A percentile compares a stretch with the other conserved stretches of the same genome.
Conservation (phyloP, 495 filamentous ascomycete species). For the Cetradonia linearis region DNA sequence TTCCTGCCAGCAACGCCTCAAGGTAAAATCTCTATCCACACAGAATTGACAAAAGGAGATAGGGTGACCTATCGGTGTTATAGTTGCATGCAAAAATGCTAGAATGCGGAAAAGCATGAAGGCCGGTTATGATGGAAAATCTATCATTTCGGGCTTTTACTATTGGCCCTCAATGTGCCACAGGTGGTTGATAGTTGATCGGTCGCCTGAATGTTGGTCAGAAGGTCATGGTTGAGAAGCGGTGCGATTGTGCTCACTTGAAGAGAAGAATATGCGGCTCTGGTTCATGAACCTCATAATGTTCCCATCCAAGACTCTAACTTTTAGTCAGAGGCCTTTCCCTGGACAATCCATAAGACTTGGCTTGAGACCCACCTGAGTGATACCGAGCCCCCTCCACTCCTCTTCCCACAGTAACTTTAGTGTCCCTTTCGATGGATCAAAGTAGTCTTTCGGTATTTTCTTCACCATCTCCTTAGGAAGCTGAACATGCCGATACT, state of each 20-base stretch:
- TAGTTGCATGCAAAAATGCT: slow-evolving; percentile 9
- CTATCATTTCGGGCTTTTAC: neutral
- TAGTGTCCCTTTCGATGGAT: slow-evolving; percentile 77
- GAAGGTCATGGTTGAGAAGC: neutral
- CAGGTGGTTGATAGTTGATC: slow-evolving; percentile 74
- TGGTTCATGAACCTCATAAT: slow-evolving; percentile 97
- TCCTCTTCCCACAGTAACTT: slow-evolving; percentile 98
- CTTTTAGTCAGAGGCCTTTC: slow-evolving; percentile 23
- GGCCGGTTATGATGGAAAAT: neutral
- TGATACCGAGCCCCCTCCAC: slow-evolving; percentile 93
- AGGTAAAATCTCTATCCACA: slow-evolving; percentile 14
- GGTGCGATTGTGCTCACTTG: slow-evolving; percentile 54
- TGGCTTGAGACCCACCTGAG: slow-evolving; percentile 52
- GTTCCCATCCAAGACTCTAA: slow-evolving; percentile 95
- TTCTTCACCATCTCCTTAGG: slow-evolving; percentile 96
- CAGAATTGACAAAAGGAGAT: neutral
- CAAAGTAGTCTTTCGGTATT: slow-evolving; percentile 93
- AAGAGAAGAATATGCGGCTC: slow-evolving; percentile 97
- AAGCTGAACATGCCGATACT: slow-evolving; percentile 94
- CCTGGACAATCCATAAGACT: neutral
- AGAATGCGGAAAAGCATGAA: slow-evolving; percentile 9
- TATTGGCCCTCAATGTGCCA: slow-evolving; percentile 12
- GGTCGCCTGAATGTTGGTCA: slow-evolving; percentile 50
- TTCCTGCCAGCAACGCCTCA: neutral
- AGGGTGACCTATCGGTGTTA: slow-evolving; percentile 11